These are phyloP conservation scores for Talaromyces wortmannii DNA, from an alignment of 495 filamentous ascomycete species.

Conservation along the genomic window DNA sequence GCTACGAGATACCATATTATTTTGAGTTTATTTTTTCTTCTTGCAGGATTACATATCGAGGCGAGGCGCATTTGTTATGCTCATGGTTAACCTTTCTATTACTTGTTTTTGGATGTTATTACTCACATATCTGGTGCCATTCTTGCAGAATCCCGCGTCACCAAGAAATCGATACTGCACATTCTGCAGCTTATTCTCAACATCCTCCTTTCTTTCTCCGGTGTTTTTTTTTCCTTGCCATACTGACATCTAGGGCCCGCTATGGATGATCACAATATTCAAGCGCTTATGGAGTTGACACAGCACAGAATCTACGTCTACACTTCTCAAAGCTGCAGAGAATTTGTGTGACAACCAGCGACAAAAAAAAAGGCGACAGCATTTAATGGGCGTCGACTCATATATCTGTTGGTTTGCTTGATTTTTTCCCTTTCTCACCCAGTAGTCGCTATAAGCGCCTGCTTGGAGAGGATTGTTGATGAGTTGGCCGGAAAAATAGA, in stretches of 20 bases:
- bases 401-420: constrained; percentile 2
- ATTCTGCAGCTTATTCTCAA: background rate
- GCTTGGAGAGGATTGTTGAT: constrained; percentile 34
- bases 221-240: background rate
- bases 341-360: background rate
- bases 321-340: background rate
- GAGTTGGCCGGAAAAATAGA: constrained; percentile 1
- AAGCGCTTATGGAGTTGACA: background rate
- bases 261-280: background rate
- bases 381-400: constrained; percentile 1
- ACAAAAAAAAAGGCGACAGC: constrained; percentile 1
- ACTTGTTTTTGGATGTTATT: background rate
- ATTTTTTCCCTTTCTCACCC: constrained; percentile 32
- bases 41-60: background rate
- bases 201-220: background rate
- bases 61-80: background rate
- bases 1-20: constrained; percentile 14
- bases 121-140: background rate
- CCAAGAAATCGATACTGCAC: background rate
- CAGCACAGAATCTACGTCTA: no score
- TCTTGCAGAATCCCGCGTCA: background rate
- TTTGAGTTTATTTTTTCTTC: background rate
- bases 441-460: constrained; percentile 32
- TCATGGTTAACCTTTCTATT: background rate
- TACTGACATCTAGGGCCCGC: background rate